A percentile compares a stretch with the other conserved stretches of the same genome.
phyloP scores from a whole-genome alignment of 768 basidiomycete species.

The Suillus decipiens region DNA sequence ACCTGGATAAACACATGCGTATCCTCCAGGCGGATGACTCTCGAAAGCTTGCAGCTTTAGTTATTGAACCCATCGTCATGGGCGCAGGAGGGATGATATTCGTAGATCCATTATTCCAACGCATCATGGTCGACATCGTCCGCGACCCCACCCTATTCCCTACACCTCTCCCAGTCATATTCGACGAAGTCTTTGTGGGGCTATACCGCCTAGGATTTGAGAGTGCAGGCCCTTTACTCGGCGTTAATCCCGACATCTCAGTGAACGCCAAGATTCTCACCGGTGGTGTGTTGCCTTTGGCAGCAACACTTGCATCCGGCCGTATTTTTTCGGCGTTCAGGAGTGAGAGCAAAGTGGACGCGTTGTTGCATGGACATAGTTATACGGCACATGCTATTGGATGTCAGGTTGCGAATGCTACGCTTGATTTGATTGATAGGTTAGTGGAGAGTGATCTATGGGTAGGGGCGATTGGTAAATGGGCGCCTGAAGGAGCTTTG shows the following conservation, averaged over 20 bases:
- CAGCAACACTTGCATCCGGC: conserved; percentile 80
- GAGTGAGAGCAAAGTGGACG: conserved; percentile 74
- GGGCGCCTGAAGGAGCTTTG: conserved; percentile 39
- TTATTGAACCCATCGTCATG: conserved; percentile 91
- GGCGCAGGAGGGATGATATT: conserved; percentile 98
- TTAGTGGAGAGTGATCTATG: conserved; percentile 53
- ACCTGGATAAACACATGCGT: conserved; percentile 43
- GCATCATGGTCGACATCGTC: conserved; percentile 79
- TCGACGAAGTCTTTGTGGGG: conserved; percentile 95
- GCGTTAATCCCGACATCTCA: conserved; percentile 80
- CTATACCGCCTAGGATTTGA: conserved; percentile 83
- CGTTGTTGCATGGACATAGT: conserved; percentile 91
- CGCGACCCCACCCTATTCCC: conserved; percentile 46
- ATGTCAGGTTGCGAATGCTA: conserved; percentile 86
- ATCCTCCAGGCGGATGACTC: conserved; percentile 50
- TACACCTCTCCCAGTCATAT: conserved; percentile 82
- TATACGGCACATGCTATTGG: conserved; percentile 95
- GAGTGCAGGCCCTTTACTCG: conserved; percentile 65
- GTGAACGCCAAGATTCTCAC: conserved; percentile 94
- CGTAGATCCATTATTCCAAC: conserved; percentile 95
- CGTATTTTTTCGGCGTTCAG: conserved; percentile 81
- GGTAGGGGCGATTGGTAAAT: conserved; percentile 57
- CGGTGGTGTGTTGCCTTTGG: conserved; percentile 86
- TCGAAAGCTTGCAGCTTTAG: conserved; percentile 65
- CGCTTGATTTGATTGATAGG: conserved; percentile 65